These are phyloP conservation scores for Lipomyces sp. DNA, from an alignment of 805 yeast genomes.

Conservation along the genomic window DNA sequence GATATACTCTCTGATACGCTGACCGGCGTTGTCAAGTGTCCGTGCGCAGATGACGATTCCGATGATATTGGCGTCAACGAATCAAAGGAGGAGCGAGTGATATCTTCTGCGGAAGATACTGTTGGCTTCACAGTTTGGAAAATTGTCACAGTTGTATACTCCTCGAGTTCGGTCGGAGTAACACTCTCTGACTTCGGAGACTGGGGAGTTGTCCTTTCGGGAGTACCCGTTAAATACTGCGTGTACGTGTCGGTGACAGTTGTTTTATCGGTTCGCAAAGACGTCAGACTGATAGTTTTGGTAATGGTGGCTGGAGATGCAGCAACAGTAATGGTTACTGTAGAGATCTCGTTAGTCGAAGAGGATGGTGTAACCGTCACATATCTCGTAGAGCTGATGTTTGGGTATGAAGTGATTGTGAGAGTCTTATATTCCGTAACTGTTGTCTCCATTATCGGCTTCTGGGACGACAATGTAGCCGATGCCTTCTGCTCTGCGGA, in stretches of 20 bases:
- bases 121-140: slow-evolving; percentile 1
- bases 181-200: not conserved
- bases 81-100: not conserved
- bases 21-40: not conserved
- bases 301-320: slow-evolving; percentile 11
- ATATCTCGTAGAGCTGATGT: not conserved
- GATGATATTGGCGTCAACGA: not conserved
- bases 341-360: slow-evolving; percentile 1
- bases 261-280: slow-evolving; percentile 3
- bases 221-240: slow-evolving; percentile 13
- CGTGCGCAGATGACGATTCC: not conserved
- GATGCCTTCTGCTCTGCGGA: not conserved
- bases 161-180: slow-evolving; percentile 12
- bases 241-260: slow-evolving; percentile 17
- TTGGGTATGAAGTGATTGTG: not conserved
- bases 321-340: slow-evolving; percentile 4
- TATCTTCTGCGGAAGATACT: slow-evolving; percentile 6
- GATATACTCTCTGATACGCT: not conserved
- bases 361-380: slow-evolving; percentile 19
- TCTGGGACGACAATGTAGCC: slow-evolving; percentile 6
- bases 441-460: slow-evolving; percentile 12
- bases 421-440: slow-evolving; percentile 8
- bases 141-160: slow-evolving; percentile 4
- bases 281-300: slow-evolving; percentile 9
- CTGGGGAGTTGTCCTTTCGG: not conserved